These are phyloP conservation scores for Penicillium steckii DNA, from an alignment of 495 filamentous ascomycete genomes.

Conservation along the genomic window DNA sequence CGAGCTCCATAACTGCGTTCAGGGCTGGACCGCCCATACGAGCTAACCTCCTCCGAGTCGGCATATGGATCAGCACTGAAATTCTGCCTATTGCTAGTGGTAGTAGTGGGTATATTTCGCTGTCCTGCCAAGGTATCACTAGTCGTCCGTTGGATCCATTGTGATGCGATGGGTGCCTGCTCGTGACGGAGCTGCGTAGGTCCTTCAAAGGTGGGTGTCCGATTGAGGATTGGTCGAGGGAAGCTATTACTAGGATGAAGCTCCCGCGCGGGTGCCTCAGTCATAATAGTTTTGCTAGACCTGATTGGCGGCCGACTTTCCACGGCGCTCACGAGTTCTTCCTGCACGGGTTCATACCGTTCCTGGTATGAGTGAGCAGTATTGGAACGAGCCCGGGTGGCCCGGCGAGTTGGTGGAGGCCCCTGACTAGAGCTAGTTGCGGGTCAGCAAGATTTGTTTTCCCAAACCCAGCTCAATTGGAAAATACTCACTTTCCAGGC, in stretches of 20 bases:
- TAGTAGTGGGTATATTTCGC: conserved; percentile 29
- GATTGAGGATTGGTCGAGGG: conserved; percentile 43
- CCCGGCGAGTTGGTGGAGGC: conserved; percentile 34
- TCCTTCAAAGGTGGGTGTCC: conserved; percentile 57
- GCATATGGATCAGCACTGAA: conserved; percentile 57
- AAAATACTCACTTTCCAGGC: conserved; percentile 55
- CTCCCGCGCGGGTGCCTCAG: conserved; percentile 37
- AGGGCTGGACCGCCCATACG: conserved; percentile 55
- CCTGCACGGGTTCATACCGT: conserved; percentile 56
- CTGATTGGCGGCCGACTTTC: conserved; percentile 62
- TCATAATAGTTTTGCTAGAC: conserved; percentile 44
- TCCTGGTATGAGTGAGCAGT: conserved; percentile 62
- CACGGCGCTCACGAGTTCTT: conserved; percentile 45
- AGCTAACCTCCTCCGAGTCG: conserved; percentile 61
- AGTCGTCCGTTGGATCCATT: conserved; percentile 53
- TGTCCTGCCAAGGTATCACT: conserved; percentile 53
- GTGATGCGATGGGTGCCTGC: conserved; percentile 40
- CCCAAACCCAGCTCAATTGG: background rate
- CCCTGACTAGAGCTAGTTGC: conserved; percentile 22
- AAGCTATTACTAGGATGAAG: conserved; percentile 24
- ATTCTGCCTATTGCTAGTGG: conserved; percentile 16
- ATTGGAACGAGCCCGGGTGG: conserved; percentile 57
- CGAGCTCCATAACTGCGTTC: conserved; percentile 52
- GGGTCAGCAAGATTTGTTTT: conserved; percentile 15
- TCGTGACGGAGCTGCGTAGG: conserved; percentile 54